Evolutionary conservation across 1,284 basidiomycete species (phyloP).

Genomic region (Puccinia horiana): DNA sequence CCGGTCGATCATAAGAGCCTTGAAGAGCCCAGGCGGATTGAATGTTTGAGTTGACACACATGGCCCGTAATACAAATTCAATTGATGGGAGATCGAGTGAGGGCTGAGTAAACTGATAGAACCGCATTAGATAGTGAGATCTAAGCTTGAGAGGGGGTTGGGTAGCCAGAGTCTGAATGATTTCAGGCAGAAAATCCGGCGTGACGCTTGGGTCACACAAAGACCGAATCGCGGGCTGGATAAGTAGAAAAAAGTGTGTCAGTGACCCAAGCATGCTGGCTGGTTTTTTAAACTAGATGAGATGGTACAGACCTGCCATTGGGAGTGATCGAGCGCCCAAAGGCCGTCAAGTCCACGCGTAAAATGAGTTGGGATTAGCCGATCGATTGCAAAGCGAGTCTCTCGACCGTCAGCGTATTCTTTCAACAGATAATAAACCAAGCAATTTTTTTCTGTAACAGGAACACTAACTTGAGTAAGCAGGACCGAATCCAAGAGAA

Average conservation of each 20-base stretch:
- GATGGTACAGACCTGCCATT: constrained; percentile 36
- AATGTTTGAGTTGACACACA: constrained; percentile 25
- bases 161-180: constrained; percentile 37
- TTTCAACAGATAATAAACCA: constrained; percentile 47
- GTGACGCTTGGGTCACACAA: constrained; percentile 24
- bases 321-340: constrained; percentile 48
- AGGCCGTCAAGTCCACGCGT: constrained; percentile 35
- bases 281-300: neutral
- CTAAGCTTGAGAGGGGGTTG: constrained; percentile 20
- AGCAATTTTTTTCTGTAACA: constrained; percentile 39
- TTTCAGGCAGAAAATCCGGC: constrained; percentile 44
- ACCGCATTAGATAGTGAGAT: constrained; percentile 3
- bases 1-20: constrained; percentile 17
- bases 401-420: constrained; percentile 41
- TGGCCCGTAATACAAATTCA: constrained; percentile 28
- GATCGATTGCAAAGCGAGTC: constrained; percentile 30
- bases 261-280: neutral
- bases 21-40: constrained; percentile 47
- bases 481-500: neutral
- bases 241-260: neutral
- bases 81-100: constrained; percentile 25
- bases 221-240: constrained; percentile 26
- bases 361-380: constrained; percentile 37
- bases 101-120: constrained; percentile 39
- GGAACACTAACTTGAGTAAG: neutral